phyloP scores from a whole-genome alignment of 2,329 filamentous ascomycete species.

The Tolypocladium paradoxum region DNA sequence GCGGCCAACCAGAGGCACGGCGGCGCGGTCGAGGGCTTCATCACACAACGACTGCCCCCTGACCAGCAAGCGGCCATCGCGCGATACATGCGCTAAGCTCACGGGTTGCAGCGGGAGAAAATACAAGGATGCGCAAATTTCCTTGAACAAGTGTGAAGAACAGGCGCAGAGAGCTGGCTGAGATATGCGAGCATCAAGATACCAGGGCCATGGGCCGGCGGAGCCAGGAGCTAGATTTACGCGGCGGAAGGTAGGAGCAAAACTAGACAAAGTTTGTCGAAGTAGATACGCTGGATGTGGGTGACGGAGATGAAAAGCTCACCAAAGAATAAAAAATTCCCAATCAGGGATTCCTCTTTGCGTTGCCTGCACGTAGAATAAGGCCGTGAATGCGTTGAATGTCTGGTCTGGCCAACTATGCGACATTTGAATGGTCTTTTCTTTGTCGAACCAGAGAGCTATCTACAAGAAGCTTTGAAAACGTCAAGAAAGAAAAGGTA shows the following conservation, averaged over 20 bases:
- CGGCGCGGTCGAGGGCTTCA: constrained; percentile 61
- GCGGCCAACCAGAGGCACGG: constrained; percentile 64
- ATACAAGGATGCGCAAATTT: background rate
- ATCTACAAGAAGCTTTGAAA: background rate
- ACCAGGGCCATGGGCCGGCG: background rate
- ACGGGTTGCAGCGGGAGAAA: background rate
- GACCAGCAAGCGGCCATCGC: constrained; percentile 46
- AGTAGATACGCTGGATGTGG: background rate
- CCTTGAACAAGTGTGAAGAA: no score
- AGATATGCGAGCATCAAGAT: constrained; percentile 1
- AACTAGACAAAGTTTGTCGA: background rate
- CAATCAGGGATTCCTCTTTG: no score
- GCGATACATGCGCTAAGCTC: constrained; percentile 34
- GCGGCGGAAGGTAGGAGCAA: background rate
- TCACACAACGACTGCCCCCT: constrained; percentile 56
- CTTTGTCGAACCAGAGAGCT: background rate
- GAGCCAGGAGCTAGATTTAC: background rate
- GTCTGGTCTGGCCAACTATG: background rate
- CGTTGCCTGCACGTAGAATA: background rate
- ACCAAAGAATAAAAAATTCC: background rate
- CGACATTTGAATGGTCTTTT: background rate
- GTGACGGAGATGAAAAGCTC: background rate
- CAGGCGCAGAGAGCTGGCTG: background rate
- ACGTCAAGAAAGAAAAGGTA: background rate
- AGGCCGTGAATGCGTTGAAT: background rate